Evolutionary conservation across 371 early-diverging fungal genomes (phyloP), one percentile per base, ranked within the genome.

Genomic region (Mortierella sp.): DNA sequence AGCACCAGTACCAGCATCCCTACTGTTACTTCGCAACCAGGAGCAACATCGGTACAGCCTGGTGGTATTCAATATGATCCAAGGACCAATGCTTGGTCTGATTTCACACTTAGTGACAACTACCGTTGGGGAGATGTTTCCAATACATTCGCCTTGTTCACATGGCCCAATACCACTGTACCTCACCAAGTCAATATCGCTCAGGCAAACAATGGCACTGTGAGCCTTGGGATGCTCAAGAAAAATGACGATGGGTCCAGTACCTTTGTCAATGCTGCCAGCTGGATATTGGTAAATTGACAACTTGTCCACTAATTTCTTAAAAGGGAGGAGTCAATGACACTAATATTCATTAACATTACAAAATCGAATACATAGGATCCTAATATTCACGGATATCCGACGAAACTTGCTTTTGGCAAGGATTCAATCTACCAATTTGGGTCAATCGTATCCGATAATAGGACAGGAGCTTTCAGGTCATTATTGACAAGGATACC

Each of bases 401-500:
- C 60, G 8, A 12, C 5, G 8, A 11, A 35, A 24, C 39, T 59
- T 14, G 16, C 14, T 35, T 14, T 37, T 35, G 35, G 35, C 5
- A 59, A 37, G 30, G n/a, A 35, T 14, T 32, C 20, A 14, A 59
- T 37, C 32, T 35, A 37, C 20, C 60, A 35, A 35, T 16, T 59
- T 8, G 60, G 39, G 9, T 59, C 60, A 4, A 59, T 59, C 16
- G 60, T 59, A n/a, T 3, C 20, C 20, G 60, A 59, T 24, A 35
- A 30, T 35, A 30, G 60, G 32, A 35, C 39, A 35, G 60, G n/a
- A 5, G 35, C 6, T 2, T 59, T 59, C 59, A 59, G 18, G 6
- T 35, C 62, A 11, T 9, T 24, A 20, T n/a, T 62, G n/a, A 62
- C 62, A 16, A 62, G 45, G 16, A 62, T 62, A 39, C 62, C 62